A percentile compares a stretch with the other conserved stretches of the same genome.
phyloP scores from a whole-genome alignment of 164 flowering plant species.

The Annona squamosa region DNA sequence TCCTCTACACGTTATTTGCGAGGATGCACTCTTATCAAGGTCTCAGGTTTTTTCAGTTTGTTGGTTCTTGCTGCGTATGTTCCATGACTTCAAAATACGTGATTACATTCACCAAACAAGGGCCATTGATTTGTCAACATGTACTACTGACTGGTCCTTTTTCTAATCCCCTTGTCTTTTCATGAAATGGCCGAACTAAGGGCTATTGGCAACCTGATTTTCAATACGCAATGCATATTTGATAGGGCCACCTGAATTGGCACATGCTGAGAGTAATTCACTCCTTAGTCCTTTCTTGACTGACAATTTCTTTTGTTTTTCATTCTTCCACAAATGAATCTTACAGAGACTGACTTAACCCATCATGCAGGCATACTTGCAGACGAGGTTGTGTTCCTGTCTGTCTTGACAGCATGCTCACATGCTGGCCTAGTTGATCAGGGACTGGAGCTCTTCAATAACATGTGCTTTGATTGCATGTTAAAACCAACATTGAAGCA shows the following conservation, averaged over 20 bases:
- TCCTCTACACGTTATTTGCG: neutral
- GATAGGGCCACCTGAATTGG: neutral
- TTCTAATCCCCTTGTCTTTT: neutral
- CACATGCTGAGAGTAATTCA: neutral
- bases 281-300: neutral
- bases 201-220: too few relatives aligned
- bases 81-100: neutral
- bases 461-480: conserved; percentile 34
- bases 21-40: neutral
- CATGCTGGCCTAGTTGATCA: conserved; percentile 43
- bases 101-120: neutral
- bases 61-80: neutral
- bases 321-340: neutral
- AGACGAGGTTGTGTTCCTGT: conserved; percentile 40
- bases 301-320: neutral
- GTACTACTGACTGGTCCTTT: neutral
- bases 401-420: conserved; percentile 41
- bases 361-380: conserved; percentile 33
- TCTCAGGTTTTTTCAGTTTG: neutral
- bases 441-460: conserved; percentile 36
- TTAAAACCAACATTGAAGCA: conserved; percentile 51
- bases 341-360: conserved; percentile 1
- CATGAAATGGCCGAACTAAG: neutral
- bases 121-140: neutral
- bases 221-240: neutral